Evolutionary conservation across 148 eudicot genomes (phyloP), one percentile per base, ranked within the genome.

Genomic region (Mesembryanthemum crystallinum): DNA sequence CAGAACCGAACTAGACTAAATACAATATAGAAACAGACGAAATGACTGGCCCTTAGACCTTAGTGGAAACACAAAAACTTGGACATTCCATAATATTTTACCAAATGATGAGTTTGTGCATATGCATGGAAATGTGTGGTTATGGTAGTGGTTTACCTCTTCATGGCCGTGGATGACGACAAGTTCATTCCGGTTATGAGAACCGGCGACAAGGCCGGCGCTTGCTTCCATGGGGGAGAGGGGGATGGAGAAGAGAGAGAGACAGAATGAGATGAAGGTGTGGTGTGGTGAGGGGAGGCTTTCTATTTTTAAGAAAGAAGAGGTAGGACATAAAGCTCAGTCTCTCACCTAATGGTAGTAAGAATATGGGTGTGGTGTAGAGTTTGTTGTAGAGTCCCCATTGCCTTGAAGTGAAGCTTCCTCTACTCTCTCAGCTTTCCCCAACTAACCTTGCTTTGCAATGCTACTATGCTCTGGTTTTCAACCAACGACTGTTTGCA

Each of bases 111-210:
- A n/a, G n/a, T 39, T 17, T 39, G 55, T 47, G 24, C 76, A 7
- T n/a, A 13, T 13, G 14, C 52, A 45, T 77, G 59, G 42, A 65
- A 47, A 64, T 64, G 69, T 33, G 23, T 24, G 8, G 51, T 37
- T 58, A 28, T 6, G 55, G n/a, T 11, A 37, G 3, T 2, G 12
- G 1, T 1, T 51, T 77, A 95, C 97, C 92, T 95, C 98, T 88
- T 95, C 97, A 67, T 95, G 98, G 84, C 97, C 97, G 24, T 90
- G 97, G 72, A 95, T 95, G 82, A 95, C 98, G 15, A 95, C 96
- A 45, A 95, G 98, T 68, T 95, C 98, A 64, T 95, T 95, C 51
- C 97, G 92, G 86, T 92, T 95, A 51, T 95, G 97, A 67, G 98
- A 95, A 67, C 98, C 98, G 42, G 98, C 98, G 5, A 95, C 98